These are phyloP conservation scores for Xylariaceae sp. DNA, from an alignment of 2,329 filamentous ascomycete genomes.

Conservation along the genomic window DNA sequence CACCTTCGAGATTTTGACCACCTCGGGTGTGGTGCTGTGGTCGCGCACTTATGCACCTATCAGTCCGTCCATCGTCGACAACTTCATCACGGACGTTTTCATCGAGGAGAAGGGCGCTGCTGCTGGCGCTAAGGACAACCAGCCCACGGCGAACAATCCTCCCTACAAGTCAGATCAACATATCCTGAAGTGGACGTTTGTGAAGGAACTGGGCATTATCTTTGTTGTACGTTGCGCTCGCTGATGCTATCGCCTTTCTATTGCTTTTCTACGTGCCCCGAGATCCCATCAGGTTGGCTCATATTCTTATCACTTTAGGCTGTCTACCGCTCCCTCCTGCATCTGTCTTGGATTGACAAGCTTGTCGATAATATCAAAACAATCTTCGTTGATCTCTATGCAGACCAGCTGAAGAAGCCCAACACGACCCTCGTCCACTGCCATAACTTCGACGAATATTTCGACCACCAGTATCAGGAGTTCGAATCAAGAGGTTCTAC, in stretches of 20 bases:
- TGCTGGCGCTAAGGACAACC: slow-evolving; percentile 53
- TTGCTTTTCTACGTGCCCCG: background rate
- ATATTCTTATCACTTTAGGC: slow-evolving; percentile 50
- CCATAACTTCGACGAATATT: slow-evolving; percentile 80
- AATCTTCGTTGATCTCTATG: slow-evolving; percentile 86
- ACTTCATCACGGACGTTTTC: slow-evolving; percentile 92
- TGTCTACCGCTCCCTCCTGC: slow-evolving; percentile 91
- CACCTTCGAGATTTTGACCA: slow-evolving; percentile 93
- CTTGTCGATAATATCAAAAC: slow-evolving; percentile 92
- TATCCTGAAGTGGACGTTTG: slow-evolving; percentile 87
- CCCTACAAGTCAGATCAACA: slow-evolving; percentile 88
- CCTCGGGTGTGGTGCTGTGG: slow-evolving; percentile 95
- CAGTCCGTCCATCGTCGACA: slow-evolving; percentile 81
- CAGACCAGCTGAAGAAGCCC: slow-evolving; percentile 75
- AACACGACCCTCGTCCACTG: slow-evolving; percentile 76
- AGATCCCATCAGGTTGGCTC: slow-evolving; percentile 5
- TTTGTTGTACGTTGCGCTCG: slow-evolving; percentile 64
- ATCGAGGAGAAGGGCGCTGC: slow-evolving; percentile 82
- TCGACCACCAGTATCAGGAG: slow-evolving; percentile 85
- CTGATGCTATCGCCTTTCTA: background rate
- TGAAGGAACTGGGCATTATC: slow-evolving; percentile 88
- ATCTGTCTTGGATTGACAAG: slow-evolving; percentile 95
- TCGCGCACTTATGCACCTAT: slow-evolving; percentile 79
- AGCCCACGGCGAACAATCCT: slow-evolving; percentile 58
- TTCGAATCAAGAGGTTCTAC: slow-evolving; percentile 55